Conservation (phyloP, 2,329 filamentous ascomycete species). For the Tolypocladium paradoxum region DNA sequence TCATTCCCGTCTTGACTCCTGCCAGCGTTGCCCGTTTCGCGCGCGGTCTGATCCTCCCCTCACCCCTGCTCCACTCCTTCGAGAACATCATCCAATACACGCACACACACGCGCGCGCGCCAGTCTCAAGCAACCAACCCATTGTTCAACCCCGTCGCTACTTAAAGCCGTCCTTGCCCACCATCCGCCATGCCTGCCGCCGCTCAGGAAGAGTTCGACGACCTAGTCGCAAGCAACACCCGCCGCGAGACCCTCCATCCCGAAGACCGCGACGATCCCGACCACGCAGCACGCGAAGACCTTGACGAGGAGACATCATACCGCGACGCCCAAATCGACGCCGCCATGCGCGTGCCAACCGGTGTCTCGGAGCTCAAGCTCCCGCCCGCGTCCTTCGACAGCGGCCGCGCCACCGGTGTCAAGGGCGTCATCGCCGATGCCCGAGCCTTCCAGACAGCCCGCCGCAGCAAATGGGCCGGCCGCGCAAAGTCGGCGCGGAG, state of each 20-base stretch:
- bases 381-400: conserved; percentile 52
- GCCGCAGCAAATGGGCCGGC: conserved; percentile 42
- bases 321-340: conserved; percentile 46
- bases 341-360: conserved; percentile 54
- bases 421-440: conserved; percentile 84
- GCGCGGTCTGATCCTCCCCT: not conserved
- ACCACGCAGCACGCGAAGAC: conserved; percentile 40
- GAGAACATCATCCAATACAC: conserved; percentile 1
- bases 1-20: not conserved
- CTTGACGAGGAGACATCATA: conserved; percentile 45
- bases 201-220: conserved; percentile 57
- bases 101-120: not conserved
- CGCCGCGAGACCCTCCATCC: conserved; percentile 37
- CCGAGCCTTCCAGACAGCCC: conserved; percentile 61
- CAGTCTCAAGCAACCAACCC: not conserved
- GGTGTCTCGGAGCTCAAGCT: conserved; percentile 44
- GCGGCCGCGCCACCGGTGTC: conserved; percentile 64
- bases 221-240: conserved; percentile 47
- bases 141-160: not conserved
- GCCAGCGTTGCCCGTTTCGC: not conserved
- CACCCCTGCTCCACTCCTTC: conserved; percentile 10
- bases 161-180: not conserved
- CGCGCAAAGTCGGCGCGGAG: conserved; percentile 40
- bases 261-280: conserved; percentile 44
- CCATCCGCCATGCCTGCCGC: conserved; percentile 44